Evolutionary conservation across 164 flowering plant genomes (phyloP), one percentile per base, ranked within the genome.

Genomic region (Macadamia tetraphylla): DNA sequence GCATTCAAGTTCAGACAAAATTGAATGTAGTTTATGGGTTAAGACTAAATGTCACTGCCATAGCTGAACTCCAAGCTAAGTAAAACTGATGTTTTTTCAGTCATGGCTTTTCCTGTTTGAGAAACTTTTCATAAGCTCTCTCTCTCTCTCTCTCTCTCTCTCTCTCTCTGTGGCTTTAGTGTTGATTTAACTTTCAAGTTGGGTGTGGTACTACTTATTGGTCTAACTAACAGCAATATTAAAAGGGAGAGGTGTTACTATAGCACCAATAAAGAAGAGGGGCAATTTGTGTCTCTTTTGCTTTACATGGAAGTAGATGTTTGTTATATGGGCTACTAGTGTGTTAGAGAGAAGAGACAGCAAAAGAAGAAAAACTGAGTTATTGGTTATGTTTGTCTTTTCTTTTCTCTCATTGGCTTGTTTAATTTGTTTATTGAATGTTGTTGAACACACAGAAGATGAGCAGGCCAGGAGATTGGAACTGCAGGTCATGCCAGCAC

Each of bases 391-490:
- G 1, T 63, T 18, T 35, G 40, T 35, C 23, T 23, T 35, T 35
- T 35, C 40, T 35, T 35, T 35, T 35, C 1, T 5, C 3, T 35
- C 40, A 35, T 35, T 35, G 40, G 40, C 40, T 35, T 30, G 7
- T 8, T 29, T 11, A 43, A 40, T 63, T 40, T 51, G n/a, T 62
- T 48, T 42, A 15, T 71, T 62, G 46, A 3, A 44, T 42, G 35
- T 23, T 42, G 35, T 23, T 29, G 62, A 15, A 59, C 23, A 49
- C 63, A 63, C 59, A 69, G 69, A 80, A 70, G 40, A 88, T 88
- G 93, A 88, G 81, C 67, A 81, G 92, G 82, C 89, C 96, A 57
- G 96, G 96, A 73, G 96, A 90, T 67, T 90, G 96, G 96, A 87
- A 81, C 77, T 90, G 96, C 85, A 82, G 88, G 79, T 83, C 96